Evolutionary conservation across 768 basidiomycete species (phyloP), one percentile per base, ranked within the genome.

Genomic region (Infundibulicybe gibba): DNA sequence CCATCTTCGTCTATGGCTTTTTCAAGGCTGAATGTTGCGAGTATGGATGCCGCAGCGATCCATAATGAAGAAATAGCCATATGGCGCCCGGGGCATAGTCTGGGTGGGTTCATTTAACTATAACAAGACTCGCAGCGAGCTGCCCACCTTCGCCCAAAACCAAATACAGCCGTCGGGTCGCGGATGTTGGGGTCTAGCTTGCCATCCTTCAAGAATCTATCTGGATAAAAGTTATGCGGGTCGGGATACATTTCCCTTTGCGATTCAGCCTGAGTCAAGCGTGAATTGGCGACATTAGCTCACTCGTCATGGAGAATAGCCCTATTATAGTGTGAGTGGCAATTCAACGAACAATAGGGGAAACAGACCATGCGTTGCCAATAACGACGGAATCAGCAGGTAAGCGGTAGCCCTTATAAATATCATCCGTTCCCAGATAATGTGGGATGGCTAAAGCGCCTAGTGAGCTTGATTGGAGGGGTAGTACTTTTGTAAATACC

Each of bases 61-160:
- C 57, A 61, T 11, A 65, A 16, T 2, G 60, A 55, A 4, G 61
- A 55, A 3, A 50, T 40, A 4, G 59, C 66, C 49, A 69, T 58
- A 35, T 63, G 57, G 25, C 46, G 41, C 1, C 65, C 70, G n/a
- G 63, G 62, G 47, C 66, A 67, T 15, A 61, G 54, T 25, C 63
- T 64, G 41, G 21, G 19, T 19, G 37, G 34, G 5, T 38, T 49
- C 3, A 14, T 31, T 25, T 6, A 19, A 44, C 41, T 17, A 42
- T 19, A 17, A 34, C 17, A 35, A 32, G 15, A 25, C 39, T 48
- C 8, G 14, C 6, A 5, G 40, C 8, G n/a, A 17, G 17, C 15
- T 6, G 40, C 44, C 5, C 33, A 56, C 57, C 56, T 50, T 34
- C 63, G 56, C n/a, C 63, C 63, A 46, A 62, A 64, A 14, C 63